Evolutionary conservation across 176 grass and related monocot genomes (phyloP).

Genomic region (Olyra latifolia): DNA sequence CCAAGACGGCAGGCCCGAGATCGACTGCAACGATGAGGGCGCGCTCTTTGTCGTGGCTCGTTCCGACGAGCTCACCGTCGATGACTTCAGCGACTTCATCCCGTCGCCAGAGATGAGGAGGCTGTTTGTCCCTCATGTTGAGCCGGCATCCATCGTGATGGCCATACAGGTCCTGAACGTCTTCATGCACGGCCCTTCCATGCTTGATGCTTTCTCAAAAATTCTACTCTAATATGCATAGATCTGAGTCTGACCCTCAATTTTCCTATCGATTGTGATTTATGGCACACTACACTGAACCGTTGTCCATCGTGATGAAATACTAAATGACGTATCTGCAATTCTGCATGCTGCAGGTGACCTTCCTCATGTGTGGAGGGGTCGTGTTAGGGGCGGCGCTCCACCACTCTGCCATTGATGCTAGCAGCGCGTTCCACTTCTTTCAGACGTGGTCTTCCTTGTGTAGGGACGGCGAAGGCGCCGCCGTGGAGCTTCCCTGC

Average conservation of each 20-base stretch:
- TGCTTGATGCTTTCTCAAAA: not conserved
- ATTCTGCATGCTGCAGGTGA: constrained; percentile 27
- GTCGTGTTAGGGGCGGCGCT: constrained; percentile 26
- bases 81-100: constrained; percentile 15
- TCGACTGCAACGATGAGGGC: constrained; percentile 47
- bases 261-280: no score
- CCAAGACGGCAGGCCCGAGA: not conserved
- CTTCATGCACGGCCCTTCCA: not conserved
- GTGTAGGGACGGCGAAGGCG: not conserved
- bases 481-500: not conserved
- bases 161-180: constrained; percentile 13
- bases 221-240: no score
- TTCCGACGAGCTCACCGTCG: not conserved
- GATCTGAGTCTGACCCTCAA: no score
- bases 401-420: constrained; percentile 42
- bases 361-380: constrained; percentile 39
- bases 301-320: no score
- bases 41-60: constrained; percentile 44
- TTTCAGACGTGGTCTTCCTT: constrained; percentile 26
- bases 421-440: constrained; percentile 25
- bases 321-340: no score
- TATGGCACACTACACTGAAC: no score
- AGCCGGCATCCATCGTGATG: not conserved
- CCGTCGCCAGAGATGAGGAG: not conserved
- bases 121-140: constrained; percentile 8